Evolutionary conservation across 1,139 yeast genomes (phyloP).

Genomic region (Sugiyamaella novakii): DNA sequence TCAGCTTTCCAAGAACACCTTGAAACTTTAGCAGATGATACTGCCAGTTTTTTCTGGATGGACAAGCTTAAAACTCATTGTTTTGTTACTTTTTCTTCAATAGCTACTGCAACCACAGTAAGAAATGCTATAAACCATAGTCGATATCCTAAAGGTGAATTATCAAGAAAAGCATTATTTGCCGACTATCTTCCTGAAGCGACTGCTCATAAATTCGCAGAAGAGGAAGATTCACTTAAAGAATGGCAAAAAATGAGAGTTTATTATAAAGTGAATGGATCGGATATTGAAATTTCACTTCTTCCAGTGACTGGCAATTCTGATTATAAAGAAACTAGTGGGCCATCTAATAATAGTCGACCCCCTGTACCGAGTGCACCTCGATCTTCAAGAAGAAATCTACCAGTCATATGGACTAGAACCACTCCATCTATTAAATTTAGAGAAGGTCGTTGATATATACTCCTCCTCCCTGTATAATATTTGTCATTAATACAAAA

Average conservation of each 20-base stretch:
- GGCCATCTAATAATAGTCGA: background rate
- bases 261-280: background rate
- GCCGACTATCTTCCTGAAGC: slow-evolving; percentile 19
- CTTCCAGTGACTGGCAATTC: slow-evolving; percentile 1
- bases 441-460: slow-evolving; percentile 8
- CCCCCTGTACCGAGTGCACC: slow-evolving; percentile 2
- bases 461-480: slow-evolving; percentile 1
- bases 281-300: slow-evolving; percentile 2
- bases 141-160: slow-evolving; percentile 14
- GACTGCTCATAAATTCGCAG: slow-evolving; percentile 8
- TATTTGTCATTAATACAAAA: background rate
- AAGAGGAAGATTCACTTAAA: slow-evolving; percentile 6
- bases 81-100: slow-evolving; percentile 6
- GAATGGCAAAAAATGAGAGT: slow-evolving; percentile 13
- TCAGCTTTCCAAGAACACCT: slow-evolving; percentile 10
- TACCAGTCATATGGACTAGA: slow-evolving; percentile 3
- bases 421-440: slow-evolving; percentile 3
- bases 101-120: slow-evolving; percentile 1
- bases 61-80: slow-evolving; percentile 17
- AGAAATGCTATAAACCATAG: slow-evolving; percentile 5
- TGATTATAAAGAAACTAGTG: background rate
- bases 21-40: slow-evolving; percentile 1
- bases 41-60: slow-evolving; percentile 7
- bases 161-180: slow-evolving; percentile 15
- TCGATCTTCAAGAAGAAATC: background rate